These are phyloP conservation scores for Solanum hybrid DNA, from an alignment of 305 asterid genomes.

Conservation along the genomic window DNA sequence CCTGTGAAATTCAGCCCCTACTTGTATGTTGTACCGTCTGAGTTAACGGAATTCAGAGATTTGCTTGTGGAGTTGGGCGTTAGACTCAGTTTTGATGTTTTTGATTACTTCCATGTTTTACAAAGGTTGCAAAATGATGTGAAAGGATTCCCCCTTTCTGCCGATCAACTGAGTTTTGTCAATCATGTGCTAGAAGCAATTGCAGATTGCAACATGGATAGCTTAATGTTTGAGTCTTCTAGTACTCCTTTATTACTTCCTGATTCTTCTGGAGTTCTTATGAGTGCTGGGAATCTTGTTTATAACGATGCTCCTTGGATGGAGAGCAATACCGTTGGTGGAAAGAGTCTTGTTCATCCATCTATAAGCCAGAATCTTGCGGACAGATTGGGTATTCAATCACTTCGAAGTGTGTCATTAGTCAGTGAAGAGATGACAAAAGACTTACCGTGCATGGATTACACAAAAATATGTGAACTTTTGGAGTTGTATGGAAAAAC, in stretches of 20 bases:
- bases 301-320: constrained; percentile 98
- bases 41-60: constrained; percentile 68
- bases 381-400: constrained; percentile 72
- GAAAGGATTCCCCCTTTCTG: constrained; percentile 49
- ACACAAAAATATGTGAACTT: constrained; percentile 68
- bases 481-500: constrained; percentile 55
- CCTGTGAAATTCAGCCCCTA: constrained; percentile 94
- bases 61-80: constrained; percentile 89
- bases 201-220: constrained; percentile 51
- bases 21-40: constrained; percentile 93
- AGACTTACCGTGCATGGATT: constrained; percentile 93
- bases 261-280: constrained; percentile 78
- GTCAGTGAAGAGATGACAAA: constrained; percentile 82
- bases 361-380: constrained; percentile 70
- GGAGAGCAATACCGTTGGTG: constrained; percentile 50
- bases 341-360: constrained; percentile 75
- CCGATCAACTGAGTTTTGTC: constrained; percentile 81
- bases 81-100: constrained; percentile 61
- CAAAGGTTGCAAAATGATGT: constrained; percentile 61
- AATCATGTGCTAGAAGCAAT: constrained; percentile 77
- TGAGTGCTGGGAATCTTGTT: constrained; percentile 61
- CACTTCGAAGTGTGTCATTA: constrained; percentile 79
- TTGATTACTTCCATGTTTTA: constrained; percentile 63
- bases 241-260: constrained; percentile 51
- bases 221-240: constrained; percentile 36